Evolutionary conservation across 768 basidiomycete genomes (phyloP).

Genomic region (Suillus lakei): DNA sequence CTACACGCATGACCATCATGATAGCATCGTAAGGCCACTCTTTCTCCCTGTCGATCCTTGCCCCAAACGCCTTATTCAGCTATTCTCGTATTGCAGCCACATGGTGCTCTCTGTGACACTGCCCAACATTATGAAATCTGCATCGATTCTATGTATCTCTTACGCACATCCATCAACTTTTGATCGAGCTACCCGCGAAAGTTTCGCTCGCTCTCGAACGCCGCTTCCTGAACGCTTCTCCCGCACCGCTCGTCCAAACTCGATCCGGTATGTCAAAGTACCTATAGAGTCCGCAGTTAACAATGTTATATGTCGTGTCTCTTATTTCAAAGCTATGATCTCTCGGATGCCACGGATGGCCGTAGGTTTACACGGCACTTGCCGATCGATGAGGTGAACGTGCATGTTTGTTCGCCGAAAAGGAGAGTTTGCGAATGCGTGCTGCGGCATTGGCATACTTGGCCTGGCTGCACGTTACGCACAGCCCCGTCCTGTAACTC

Average conservation of each 20-base stretch:
- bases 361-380: background rate
- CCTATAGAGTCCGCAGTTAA: background rate
- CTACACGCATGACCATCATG: background rate
- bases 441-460: background rate
- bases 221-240: background rate
- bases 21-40: background rate
- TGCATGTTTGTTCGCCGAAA: background rate
- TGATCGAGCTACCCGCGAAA: conserved; percentile 7
- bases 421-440: background rate
- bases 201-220: background rate
- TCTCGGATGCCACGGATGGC: background rate
- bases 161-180: background rate
- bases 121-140: background rate
- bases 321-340: background rate
- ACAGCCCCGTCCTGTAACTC: background rate
- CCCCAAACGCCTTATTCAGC: background rate
- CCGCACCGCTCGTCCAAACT: background rate
- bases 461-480: conserved; percentile 1
- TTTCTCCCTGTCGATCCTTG: conserved; percentile 2
- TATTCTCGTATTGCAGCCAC: background rate
- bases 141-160: background rate
- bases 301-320: background rate
- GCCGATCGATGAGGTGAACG: background rate
- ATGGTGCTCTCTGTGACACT: background rate
- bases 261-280: background rate